Evolutionary conservation across 2,329 filamentous ascomycete genomes (phyloP).

Genomic region (Microdochium nivale): DNA sequence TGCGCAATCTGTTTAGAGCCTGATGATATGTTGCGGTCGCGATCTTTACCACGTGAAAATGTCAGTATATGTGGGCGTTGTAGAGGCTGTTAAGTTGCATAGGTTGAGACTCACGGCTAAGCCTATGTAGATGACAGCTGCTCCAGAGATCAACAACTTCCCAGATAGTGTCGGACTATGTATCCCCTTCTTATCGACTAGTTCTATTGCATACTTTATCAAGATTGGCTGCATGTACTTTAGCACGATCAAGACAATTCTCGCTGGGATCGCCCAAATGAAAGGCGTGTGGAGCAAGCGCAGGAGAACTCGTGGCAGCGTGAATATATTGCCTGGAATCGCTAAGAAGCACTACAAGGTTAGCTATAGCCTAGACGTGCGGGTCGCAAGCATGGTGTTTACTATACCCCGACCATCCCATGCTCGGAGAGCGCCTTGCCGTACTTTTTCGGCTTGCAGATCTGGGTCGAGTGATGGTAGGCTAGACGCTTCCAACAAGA

Average conservation of each 20-base stretch:
- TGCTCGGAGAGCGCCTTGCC: slow-evolving; percentile 10
- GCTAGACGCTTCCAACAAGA: slow-evolving; percentile 11
- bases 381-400: background rate
- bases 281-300: slow-evolving; percentile 19
- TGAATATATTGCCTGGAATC: slow-evolving; percentile 12
- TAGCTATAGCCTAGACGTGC: background rate
- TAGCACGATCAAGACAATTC: slow-evolving; percentile 28
- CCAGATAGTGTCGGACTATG: slow-evolving; percentile 4
- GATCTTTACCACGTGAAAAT: slow-evolving; percentile 13
- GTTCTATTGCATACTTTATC: slow-evolving; percentile 27
- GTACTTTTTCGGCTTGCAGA: slow-evolving; percentile 12
- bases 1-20: slow-evolving; percentile 18
- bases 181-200: slow-evolving; percentile 8
- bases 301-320: slow-evolving; percentile 21
- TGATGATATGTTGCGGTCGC: slow-evolving; percentile 22
- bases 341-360: slow-evolving; percentile 7
- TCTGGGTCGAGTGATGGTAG: slow-evolving; percentile 16
- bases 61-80: background rate
- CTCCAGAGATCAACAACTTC: slow-evolving; percentile 21
- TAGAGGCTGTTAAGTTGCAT: too few species aligned
- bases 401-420: slow-evolving; percentile 20
- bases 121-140: slow-evolving; percentile 25
- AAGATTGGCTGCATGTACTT: slow-evolving; percentile 30
- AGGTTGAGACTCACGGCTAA: slow-evolving; percentile 20
- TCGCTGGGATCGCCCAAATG: slow-evolving; percentile 20